Percentiles rank a stretch among this genome's conserved stretches.
phyloP scores from a whole-genome alignment of 2,329 filamentous ascomycete genomes.

The Aspergillus pseudoviridinutans region DNA sequence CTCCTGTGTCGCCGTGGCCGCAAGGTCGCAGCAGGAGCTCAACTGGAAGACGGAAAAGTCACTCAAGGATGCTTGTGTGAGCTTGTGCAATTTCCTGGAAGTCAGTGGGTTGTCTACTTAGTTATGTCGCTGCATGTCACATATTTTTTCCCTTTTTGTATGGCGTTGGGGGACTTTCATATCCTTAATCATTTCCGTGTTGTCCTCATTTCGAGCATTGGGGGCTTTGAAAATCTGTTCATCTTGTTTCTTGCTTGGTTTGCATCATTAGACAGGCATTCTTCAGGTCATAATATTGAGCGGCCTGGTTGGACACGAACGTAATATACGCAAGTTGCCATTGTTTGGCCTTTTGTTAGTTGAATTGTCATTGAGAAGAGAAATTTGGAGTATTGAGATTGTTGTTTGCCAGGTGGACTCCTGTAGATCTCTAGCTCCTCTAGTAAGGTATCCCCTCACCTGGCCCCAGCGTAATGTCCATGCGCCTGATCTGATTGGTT shows the following conservation, averaged over 20 bases:
- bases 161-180: slow-evolving; percentile 1
- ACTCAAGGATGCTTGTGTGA: slow-evolving; percentile 34
- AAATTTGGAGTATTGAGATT: neutral
- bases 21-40: slow-evolving; percentile 52
- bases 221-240: neutral
- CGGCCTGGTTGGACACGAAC: neutral
- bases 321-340: neutral
- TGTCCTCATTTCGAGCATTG: neutral
- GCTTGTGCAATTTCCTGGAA: slow-evolving; percentile 36
- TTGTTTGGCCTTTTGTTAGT: neutral
- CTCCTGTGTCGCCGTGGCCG: slow-evolving; percentile 36
- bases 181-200: slow-evolving; percentile 1
- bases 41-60: slow-evolving; percentile 39
- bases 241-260: neutral
- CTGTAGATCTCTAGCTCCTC: too few relatives aligned
- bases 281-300: neutral
- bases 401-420: neutral
- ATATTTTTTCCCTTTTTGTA: neutral
- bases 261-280: neutral
- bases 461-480: too few relatives aligned
- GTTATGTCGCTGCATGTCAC: neutral
- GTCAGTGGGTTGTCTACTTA: slow-evolving; percentile 25
- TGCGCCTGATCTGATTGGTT: too few relatives aligned
- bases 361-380: neutral
- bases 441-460: too few relatives aligned